Evolutionary conservation across 163 green algal genomes (phyloP).

Genomic region (Scenedesmus sp.): DNA sequence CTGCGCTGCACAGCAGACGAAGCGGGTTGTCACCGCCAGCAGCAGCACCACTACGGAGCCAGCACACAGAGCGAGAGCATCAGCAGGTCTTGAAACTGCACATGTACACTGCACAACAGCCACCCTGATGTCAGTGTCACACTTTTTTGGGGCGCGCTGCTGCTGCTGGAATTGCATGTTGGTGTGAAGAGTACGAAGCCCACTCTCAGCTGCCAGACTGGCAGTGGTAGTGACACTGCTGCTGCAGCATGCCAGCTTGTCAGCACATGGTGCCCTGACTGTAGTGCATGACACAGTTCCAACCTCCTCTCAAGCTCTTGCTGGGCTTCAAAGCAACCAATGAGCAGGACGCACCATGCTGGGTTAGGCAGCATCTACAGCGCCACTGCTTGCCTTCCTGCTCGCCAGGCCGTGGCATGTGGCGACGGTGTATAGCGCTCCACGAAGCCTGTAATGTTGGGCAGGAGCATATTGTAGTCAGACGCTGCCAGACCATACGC

Average conservation of each 20-base stretch:
- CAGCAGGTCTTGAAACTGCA: slow-evolving; percentile 68
- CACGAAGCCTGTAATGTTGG: slow-evolving; percentile 72
- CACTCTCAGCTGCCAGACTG: neutral
- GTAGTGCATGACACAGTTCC: neutral
- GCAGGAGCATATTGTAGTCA: slow-evolving; percentile 70
- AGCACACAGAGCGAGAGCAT: slow-evolving; percentile 56
- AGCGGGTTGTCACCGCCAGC: slow-evolving; percentile 46
- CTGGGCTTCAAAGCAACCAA: neutral
- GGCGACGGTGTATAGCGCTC: slow-evolving; percentile 70
- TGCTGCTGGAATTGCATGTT: neutral
- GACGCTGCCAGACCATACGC: slow-evolving; percentile 61
- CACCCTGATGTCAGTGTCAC: neutral
- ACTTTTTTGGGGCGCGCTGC: neutral
- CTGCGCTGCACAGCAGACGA: neutral
- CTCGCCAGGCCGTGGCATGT: slow-evolving; percentile 26
- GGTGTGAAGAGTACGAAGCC: neutral
- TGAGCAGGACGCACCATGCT: neutral
- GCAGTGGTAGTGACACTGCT: neutral
- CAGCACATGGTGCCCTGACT: too few relatives aligned
- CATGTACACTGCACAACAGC: slow-evolving; percentile 6
- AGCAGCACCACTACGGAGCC: slow-evolving; percentile 42
- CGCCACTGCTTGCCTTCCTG: slow-evolving; percentile 40
- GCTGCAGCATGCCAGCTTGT: neutral
- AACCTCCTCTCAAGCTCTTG: too few relatives aligned
- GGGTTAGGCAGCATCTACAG: neutral